A percentile compares a stretch with the other conserved stretches of the same genome.
phyloP scores from a whole-genome alignment of 768 basidiomycete genomes.

The Saitozyma sp. region DNA sequence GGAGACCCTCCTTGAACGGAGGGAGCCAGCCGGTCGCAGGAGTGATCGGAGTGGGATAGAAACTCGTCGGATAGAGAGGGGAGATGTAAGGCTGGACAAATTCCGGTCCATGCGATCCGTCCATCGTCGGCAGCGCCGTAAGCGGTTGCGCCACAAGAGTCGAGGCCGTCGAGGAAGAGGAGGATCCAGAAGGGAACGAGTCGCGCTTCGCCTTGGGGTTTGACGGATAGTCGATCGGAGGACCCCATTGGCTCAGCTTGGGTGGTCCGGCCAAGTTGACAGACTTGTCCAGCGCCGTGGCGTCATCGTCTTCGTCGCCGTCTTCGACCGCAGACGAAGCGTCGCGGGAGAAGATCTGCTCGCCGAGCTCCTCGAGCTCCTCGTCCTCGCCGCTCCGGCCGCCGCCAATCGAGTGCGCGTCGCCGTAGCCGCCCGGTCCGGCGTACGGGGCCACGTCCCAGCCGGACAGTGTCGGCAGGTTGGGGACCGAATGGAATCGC shows the following conservation, averaged over 20 bases:
- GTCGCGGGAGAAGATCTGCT: slow-evolving; percentile 27
- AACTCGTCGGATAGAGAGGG: slow-evolving; percentile 17
- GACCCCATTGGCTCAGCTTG: too few relatives aligned
- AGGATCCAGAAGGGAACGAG: too few relatives aligned
- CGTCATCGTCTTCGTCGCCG: slow-evolving; percentile 4
- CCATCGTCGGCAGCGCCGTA: too few relatives aligned
- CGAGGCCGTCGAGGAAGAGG: too few relatives aligned
- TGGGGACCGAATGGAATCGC: slow-evolving; percentile 37
- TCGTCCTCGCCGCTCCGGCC: slow-evolving; percentile 11
- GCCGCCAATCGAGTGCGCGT: slow-evolving; percentile 11
- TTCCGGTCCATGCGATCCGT: too few relatives aligned
- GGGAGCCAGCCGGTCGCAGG: slow-evolving; percentile 6
- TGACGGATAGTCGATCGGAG: not conserved
- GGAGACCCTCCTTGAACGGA: not conserved
- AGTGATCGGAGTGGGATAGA: slow-evolving; percentile 30
- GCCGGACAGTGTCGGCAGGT: slow-evolving; percentile 19
- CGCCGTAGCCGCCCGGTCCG: slow-evolving; percentile 5
- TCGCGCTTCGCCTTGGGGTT: not conserved
- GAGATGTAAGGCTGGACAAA: not conserved
- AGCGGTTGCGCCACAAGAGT: too few relatives aligned
- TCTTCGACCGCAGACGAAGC: slow-evolving; percentile 7
- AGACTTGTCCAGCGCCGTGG: slow-evolving; percentile 3
- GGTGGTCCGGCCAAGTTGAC: not conserved
- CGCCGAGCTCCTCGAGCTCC: slow-evolving; percentile 17
- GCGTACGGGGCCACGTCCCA: slow-evolving; percentile 13